Evolutionary conservation across 768 basidiomycete species (phyloP).

Genomic region (Atractiella rhizophila): DNA sequence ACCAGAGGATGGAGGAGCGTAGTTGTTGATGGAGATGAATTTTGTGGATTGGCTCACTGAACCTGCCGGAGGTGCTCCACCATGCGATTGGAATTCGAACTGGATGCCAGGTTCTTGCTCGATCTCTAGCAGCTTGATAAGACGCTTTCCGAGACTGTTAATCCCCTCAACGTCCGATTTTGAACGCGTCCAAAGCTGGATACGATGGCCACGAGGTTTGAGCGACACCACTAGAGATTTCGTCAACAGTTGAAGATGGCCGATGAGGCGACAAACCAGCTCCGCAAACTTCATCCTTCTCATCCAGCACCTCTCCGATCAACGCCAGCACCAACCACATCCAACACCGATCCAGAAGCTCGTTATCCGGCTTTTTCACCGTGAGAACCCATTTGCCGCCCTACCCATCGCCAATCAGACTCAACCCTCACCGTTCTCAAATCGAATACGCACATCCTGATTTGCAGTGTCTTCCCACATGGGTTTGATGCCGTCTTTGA

Average conservation of each 20-base stretch:
- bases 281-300: slow-evolving; percentile 46
- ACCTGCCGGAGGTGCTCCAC: too few species aligned
- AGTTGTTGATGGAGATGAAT: too few species aligned
- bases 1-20: too few species aligned
- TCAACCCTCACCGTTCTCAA: too few species aligned
- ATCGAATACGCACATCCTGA: too few species aligned
- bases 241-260: slow-evolving; percentile 3
- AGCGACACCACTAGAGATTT: slow-evolving; percentile 48
- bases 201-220: slow-evolving; percentile 61
- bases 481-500: slow-evolving; percentile 78
- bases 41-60: too few species aligned
- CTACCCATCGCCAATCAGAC: too few species aligned
- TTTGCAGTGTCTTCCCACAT: slow-evolving; percentile 96
- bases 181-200: slow-evolving; percentile 69
- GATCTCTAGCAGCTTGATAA: slow-evolving; percentile 58
- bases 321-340: slow-evolving; percentile 71
- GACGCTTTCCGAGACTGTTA: slow-evolving; percentile 57
- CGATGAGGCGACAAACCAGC: slow-evolving; percentile 10
- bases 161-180: slow-evolving; percentile 66
- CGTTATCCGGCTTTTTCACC: slow-evolving; percentile 51
- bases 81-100: too few species aligned
- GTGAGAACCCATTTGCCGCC: slow-evolving; percentile 91
- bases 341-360: slow-evolving; percentile 65
- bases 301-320: slow-evolving; percentile 46
- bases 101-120: slow-evolving; percentile 60